Conservation (phyloP, 2,329 filamentous ascomycete genomes). For the Cladosporium sp. region DNA sequence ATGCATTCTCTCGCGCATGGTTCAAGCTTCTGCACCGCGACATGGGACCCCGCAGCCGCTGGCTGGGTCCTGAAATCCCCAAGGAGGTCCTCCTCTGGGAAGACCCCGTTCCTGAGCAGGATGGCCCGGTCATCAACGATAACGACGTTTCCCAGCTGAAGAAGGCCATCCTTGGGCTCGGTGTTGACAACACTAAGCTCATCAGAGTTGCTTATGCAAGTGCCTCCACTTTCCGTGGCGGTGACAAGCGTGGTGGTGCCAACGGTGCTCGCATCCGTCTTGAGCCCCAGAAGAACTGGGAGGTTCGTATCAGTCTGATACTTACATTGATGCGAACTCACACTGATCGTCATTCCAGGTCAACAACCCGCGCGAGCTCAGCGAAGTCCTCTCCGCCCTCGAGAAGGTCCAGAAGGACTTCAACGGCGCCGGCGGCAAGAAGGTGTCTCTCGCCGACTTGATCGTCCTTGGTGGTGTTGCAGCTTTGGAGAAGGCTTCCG, state of each 20-base stretch:
- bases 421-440: conserved; percentile 59
- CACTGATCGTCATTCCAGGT: background rate
- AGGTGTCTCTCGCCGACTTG: conserved; percentile 72
- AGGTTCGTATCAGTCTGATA: conserved; percentile 36
- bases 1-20: conserved; percentile 71
- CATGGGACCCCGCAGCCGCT: conserved; percentile 66
- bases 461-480: conserved; percentile 71
- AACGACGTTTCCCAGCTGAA: conserved; percentile 63
- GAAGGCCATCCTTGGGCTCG: conserved; percentile 61
- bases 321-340: background rate
- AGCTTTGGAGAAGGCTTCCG: conserved; percentile 68
- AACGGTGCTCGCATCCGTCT: conserved; percentile 77
- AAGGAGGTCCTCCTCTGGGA: conserved; percentile 69
- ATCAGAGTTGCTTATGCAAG: conserved; percentile 66
- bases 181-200: conserved; percentile 57
- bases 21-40: conserved; percentile 82
- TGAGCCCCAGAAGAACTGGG: conserved; percentile 66
- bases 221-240: conserved; percentile 67
- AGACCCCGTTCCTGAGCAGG: conserved; percentile 61
- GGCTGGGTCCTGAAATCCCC: conserved; percentile 71
- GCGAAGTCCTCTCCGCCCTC: conserved; percentile 57
- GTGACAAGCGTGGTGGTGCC: conserved; percentile 78
- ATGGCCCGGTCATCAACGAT: conserved; percentile 58
- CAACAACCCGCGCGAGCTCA: conserved; percentile 68
- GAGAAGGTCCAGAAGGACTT: conserved; percentile 64